Base-by-base conservation (phyloP, 805 yeast genomes). In the Myxozyma vanderwaltii region DNA sequence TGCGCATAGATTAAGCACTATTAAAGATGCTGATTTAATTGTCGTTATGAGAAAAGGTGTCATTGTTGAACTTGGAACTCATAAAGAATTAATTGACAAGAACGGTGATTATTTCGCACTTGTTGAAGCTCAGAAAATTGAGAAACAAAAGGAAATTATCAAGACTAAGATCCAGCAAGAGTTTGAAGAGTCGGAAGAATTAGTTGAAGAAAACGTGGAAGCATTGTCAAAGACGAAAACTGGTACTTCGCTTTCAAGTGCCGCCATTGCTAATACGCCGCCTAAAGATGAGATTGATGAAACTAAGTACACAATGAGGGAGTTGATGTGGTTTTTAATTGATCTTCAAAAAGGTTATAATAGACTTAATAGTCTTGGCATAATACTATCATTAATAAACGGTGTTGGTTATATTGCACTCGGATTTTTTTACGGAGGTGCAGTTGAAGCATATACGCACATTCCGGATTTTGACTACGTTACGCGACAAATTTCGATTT, bases 1-100 rank as follows among this genome's bases (percentile, higher is more conserved):
- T 61, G 83, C 84, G 7, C 83, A 81, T 64, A 68, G 84, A 54
- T 70, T 81, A 56, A 74, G 81, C 0, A 81, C 84, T 0, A 79
- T 81, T 46, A 74, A 73, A 59, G 80, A 79, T 59, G 80, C 83
- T 58, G 79, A 78, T 45, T 62, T 80, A 45, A 74, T 81, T 6
- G 74, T 81, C 48, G 83, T 81, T 13, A 69, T 81, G 56, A 51
- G 64, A 2, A 70, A 72, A 35, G 78, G 81, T 4, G 79, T 76
- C 56, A 81, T 79, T 58, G 78, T 70, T n/a, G 78, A 75, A 63
- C 68, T 66, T 50, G 78, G 78, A 8, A 64, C 57, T 4, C 76
- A 74, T 54, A 61, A 65, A 4, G 71, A 69, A 36, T 59, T 75
- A 29, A 13, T 70, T 10, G 66, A 50, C 1, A 29, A 17, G 27